Evolutionary conservation across 1,284 basidiomycete species (phyloP), one percentile per base, ranked within the genome.

Genomic region (Pascua sp.): DNA sequence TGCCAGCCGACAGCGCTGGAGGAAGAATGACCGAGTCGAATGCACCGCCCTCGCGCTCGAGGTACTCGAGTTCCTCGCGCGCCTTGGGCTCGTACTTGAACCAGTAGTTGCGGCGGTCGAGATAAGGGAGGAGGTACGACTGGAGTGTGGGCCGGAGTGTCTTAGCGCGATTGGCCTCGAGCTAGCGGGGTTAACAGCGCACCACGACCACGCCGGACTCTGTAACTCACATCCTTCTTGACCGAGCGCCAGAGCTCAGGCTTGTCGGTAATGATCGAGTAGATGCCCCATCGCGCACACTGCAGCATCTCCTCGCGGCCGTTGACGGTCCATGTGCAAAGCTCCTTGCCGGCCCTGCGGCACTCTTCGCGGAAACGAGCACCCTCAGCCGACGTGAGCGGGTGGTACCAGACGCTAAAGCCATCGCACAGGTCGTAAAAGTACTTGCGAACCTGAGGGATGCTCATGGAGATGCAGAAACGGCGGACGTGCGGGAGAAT

Each of bases 301-400:
- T 97, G 90, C 80, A 95, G 88, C 94, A 98, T 97, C 73, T 95
- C 87, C 59, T 86, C 85, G 11, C 86, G 85, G 48, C 88, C 83
- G 73, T 98, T 98, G 37, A 98, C 94, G 0, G 95, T 98, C 62
- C 61, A 66, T 7, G 56, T 54, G 43, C 93, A 87, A 47, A 97
- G 69, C 67, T 84, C 84, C 83, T 99, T 99, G 18, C 88, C 88
- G 0, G 84, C 86, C 15, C 72, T 78, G 71, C 85, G 85, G 75
- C 90, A 93, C 61, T 94, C 88, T 48, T 81, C 78, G 53, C 87
- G 81, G 78, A 98, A 98, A 64, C 83, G 85, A 64, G 68, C 72
- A 24, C 80, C 82, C 61, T 92, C 91, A 13, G 79, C 73, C 2
- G 85, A 85, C n/a, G 87, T 85, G 44, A 98, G 78, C 12, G 84